These are phyloP conservation scores for Orobanche coerulescens DNA, from an alignment of 257 asterid species.

Conservation along the genomic window DNA sequence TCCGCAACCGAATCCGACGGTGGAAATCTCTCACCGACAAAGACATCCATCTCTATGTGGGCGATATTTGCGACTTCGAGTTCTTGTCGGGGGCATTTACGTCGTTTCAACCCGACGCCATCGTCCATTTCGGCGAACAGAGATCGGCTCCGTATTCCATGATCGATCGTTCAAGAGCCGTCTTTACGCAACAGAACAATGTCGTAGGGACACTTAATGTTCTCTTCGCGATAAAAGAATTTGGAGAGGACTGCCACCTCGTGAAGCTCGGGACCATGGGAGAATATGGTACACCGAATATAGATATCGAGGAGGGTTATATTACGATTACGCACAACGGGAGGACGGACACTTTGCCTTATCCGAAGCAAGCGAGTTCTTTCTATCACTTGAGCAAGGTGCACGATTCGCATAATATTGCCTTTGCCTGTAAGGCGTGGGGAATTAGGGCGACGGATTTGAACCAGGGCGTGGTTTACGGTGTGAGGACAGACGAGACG, in stretches of 20 bases:
- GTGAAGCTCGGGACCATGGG: slow-evolving; percentile 99
- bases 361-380: slow-evolving; percentile 92
- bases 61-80: slow-evolving; percentile 90
- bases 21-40: slow-evolving; percentile 81
- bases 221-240: slow-evolving; percentile 85
- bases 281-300: slow-evolving; percentile 96
- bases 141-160: slow-evolving; percentile 96
- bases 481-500: slow-evolving; percentile 78
- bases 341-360: slow-evolving; percentile 86
- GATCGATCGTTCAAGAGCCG: slow-evolving; percentile 92
- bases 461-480: slow-evolving; percentile 95
- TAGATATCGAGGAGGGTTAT: slow-evolving; percentile 94
- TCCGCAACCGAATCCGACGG: slow-evolving; percentile 68
- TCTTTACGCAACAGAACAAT: slow-evolving; percentile 80
- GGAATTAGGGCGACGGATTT: slow-evolving; percentile 91
- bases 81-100: slow-evolving; percentile 68
- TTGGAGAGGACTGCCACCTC: slow-evolving; percentile 79
- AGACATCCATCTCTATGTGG: slow-evolving; percentile 61
- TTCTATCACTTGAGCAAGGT: slow-evolving; percentile 93
- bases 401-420: slow-evolving; percentile 90
- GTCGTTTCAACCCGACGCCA: slow-evolving; percentile 76
- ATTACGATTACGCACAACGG: slow-evolving; percentile 85
- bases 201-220: slow-evolving; percentile 90
- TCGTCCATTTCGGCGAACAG: slow-evolving; percentile 96
- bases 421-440: slow-evolving; percentile 94